phyloP scores from a whole-genome alignment of 345 rosid genomes.

The Melaleuca quinquenervia region DNA sequence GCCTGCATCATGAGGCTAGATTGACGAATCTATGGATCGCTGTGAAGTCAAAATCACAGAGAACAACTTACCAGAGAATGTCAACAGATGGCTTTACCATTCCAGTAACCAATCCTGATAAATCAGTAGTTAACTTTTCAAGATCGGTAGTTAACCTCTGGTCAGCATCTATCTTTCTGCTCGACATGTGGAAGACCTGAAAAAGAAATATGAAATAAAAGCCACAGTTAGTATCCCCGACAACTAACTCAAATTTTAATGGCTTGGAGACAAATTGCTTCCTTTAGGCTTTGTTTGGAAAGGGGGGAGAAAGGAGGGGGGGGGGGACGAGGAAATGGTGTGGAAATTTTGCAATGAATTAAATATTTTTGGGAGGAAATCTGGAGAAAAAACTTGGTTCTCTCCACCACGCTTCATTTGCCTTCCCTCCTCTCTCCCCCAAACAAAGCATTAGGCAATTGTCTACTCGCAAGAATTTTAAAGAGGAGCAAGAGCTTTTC shows the following conservation, averaged over 20 bases:
- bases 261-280: background rate
- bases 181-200: conserved; percentile 86
- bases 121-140: conserved; percentile 72
- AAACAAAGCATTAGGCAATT: background rate
- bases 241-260: background rate
- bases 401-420: background rate
- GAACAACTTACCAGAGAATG: conserved; percentile 70
- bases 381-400: background rate
- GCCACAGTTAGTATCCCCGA: background rate
- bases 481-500: background rate
- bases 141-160: conserved; percentile 95
- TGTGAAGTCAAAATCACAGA: background rate
- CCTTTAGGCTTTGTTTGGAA: background rate
- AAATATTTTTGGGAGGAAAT: background rate
- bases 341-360: background rate
- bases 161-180: conserved; percentile 85
- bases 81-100: conserved; percentile 98
- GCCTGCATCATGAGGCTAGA: background rate
- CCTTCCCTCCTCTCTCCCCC: background rate
- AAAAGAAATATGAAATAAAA: background rate
- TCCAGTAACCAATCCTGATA: conserved; percentile 91
- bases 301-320: background rate
- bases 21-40: background rate
- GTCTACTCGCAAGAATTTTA: background rate
- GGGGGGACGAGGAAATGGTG: background rate